These are phyloP conservation scores for Limonium bicolor DNA, from an alignment of 148 eudicot genomes.

Conservation along the genomic window DNA sequence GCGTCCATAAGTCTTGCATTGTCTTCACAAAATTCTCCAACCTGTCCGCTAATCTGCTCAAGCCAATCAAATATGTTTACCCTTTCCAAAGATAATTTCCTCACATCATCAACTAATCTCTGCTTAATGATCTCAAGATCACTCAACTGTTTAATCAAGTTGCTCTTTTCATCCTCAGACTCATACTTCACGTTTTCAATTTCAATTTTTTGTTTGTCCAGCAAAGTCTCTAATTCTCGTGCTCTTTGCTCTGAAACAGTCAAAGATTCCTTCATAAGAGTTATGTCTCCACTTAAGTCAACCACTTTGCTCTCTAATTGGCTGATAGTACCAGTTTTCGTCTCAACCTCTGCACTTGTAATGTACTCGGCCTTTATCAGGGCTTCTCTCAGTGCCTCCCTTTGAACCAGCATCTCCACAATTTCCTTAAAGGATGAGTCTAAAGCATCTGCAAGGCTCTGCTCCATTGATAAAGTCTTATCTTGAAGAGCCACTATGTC, in stretches of 20 bases:
- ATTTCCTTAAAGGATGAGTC: constrained; percentile 15
- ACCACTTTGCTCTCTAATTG: constrained; percentile 11
- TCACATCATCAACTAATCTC: constrained; percentile 15
- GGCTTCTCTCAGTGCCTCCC: constrained; percentile 23
- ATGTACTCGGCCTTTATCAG: constrained; percentile 18
- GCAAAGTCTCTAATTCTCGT: constrained; percentile 20
- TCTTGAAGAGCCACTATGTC: constrained; percentile 18
- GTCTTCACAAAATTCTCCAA: constrained; percentile 17
- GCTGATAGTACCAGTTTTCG: constrained; percentile 14
- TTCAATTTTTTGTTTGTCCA: constrained; percentile 22
- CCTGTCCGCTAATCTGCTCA: constrained; percentile 19
- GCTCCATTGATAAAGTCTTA: constrained; percentile 16
- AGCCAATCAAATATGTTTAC: constrained; percentile 26
- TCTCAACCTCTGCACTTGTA: constrained; percentile 23
- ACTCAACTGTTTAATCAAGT: constrained; percentile 14
- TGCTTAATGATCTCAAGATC: constrained; percentile 21
- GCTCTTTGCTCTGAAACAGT: constrained; percentile 11
- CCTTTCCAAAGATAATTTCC: constrained; percentile 18
- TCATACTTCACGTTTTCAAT: constrained; percentile 16
- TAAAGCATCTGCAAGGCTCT: constrained; percentile 8
- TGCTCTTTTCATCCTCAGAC: constrained; percentile 10
- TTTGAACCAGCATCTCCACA: constrained; percentile 21
- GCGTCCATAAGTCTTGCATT: constrained; percentile 28
- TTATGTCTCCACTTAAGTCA: constrained; percentile 3
- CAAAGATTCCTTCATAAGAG: constrained; percentile 3